Evolutionary conservation across 129 eudicot genomes (phyloP).

Genomic region (Flaveria bidentis): DNA sequence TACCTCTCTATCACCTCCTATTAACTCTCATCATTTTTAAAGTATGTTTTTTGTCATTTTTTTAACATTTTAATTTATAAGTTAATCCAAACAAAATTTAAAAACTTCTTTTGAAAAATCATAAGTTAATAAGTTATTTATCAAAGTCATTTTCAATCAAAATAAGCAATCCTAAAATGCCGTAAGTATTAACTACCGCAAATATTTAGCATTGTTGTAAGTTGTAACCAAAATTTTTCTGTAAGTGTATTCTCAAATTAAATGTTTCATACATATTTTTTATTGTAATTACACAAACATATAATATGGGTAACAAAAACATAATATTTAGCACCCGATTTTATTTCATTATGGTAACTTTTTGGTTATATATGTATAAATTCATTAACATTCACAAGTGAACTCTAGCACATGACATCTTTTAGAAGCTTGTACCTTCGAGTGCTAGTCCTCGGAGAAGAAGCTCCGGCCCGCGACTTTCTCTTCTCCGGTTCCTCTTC

Average conservation of each 20-base stretch:
- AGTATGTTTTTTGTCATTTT: no score
- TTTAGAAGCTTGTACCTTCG: slow-evolving; percentile 91
- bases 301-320: background rate
- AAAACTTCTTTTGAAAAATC: no score
- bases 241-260: background rate
- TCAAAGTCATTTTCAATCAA: no score
- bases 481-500: slow-evolving; percentile 37
- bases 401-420: slow-evolving; percentile 71
- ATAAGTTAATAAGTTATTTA: no score
- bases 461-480: slow-evolving; percentile 43
- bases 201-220: background rate
- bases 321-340: background rate
- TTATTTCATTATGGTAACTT: background rate
- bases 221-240: no score
- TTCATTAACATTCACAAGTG: background rate
- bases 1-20: no score
- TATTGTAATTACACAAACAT: background rate
- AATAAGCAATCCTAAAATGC: no score
- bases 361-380: slow-evolving; percentile 4
- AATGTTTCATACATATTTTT: background rate
- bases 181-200: background rate
- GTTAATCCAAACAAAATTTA: no score
- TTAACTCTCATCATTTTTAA: no score
- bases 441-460: slow-evolving; percentile 61
- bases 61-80: no score